phyloP scores from a whole-genome alignment of 768 basidiomycete genomes.

The Naganishia randhawae region DNA sequence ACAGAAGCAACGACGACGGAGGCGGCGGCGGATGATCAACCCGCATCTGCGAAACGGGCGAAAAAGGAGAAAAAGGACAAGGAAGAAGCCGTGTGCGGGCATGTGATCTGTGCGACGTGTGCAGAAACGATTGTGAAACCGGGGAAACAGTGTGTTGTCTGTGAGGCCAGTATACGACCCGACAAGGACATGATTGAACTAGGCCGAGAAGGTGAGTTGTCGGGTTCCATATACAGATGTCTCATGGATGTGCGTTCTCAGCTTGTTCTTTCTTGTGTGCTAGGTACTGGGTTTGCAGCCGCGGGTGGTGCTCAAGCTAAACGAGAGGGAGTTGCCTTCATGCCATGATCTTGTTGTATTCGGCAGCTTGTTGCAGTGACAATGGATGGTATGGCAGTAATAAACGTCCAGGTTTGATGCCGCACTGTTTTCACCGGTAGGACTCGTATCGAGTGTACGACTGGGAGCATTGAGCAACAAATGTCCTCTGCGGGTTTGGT shows the following conservation, averaged over 20 bases:
- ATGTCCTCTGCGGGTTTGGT: too few relatives aligned
- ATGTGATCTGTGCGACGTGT: conserved; percentile 88
- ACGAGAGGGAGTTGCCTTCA: conserved; percentile 75
- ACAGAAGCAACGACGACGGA: not conserved
- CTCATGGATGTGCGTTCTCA: conserved; percentile 2
- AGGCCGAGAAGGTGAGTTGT: conserved; percentile 72
- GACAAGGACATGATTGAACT: conserved; percentile 76
- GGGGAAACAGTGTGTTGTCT: conserved; percentile 77
- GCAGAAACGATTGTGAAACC: conserved; percentile 78
- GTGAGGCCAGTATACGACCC: conserved; percentile 61
- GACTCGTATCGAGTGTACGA: too few relatives aligned
- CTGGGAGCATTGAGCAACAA: too few relatives aligned
- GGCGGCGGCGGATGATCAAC: too few relatives aligned
- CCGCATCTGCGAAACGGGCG: conserved; percentile 34
- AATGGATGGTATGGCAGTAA: too few relatives aligned
- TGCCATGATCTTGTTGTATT: too few relatives aligned
- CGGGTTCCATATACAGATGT: not conserved
- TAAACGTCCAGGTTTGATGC: too few relatives aligned
- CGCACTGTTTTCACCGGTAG: too few relatives aligned
- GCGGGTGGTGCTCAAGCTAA: conserved; percentile 90
- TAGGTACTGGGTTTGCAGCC: conserved; percentile 88
- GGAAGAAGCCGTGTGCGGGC: conserved; percentile 60
- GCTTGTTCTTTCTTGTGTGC: conserved; percentile 4
- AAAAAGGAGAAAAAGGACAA: conserved; percentile 41
- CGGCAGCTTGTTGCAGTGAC: too few relatives aligned